Evolutionary conservation across 2,329 filamentous ascomycete species (phyloP), one percentile per base, ranked within the genome.

Genomic region (Sporothrix pseudoabietina): DNA sequence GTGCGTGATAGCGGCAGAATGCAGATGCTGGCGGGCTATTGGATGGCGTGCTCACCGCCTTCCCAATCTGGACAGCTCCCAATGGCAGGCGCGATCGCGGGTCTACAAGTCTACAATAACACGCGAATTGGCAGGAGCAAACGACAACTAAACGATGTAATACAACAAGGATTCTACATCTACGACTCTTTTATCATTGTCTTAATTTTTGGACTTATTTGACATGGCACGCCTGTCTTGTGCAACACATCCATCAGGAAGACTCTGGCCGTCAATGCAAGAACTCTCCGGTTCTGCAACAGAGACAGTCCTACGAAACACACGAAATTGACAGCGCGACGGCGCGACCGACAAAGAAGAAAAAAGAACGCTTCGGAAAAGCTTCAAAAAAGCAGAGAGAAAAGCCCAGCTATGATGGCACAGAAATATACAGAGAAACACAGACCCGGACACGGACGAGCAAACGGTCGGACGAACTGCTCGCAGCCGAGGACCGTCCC

Each of bases 1-100:
- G 35, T 49, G 44, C 44, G 66, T 44, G 52, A 72, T 71, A 69
- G 47, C 49, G 74, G 74, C 74, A 75, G 74, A 75, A 75, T 72
- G 5, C 14, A 16, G 14, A 35, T 49, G 41, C 61, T 35, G 47
- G 69, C 30, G 41, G 63, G 16, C 44, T 32, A 52, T 32, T 63
- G 65, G 39, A 54, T 14, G 41, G 16, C 14, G 14, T n/a, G 0
- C 30, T 72, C 72, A 75, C 74, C 74, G 74, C 74, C 72, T 75
- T 73, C 74, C 41, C 3, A n/a, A 47, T 69, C 35, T 10, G 66
- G 52, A 41, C 57, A 73, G 57, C 66, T 68, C 22, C 4, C 35
- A 32, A 41, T 44, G 30, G 44, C 44, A 49, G 44, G 44, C 44
- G 44, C 44, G 44, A 49, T 49, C 14, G 14, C 14, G 44, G 44